These are phyloP conservation scores for Paecilomyces variotii DNA, from an alignment of 2,329 filamentous ascomycete species.

Conservation along the genomic window DNA sequence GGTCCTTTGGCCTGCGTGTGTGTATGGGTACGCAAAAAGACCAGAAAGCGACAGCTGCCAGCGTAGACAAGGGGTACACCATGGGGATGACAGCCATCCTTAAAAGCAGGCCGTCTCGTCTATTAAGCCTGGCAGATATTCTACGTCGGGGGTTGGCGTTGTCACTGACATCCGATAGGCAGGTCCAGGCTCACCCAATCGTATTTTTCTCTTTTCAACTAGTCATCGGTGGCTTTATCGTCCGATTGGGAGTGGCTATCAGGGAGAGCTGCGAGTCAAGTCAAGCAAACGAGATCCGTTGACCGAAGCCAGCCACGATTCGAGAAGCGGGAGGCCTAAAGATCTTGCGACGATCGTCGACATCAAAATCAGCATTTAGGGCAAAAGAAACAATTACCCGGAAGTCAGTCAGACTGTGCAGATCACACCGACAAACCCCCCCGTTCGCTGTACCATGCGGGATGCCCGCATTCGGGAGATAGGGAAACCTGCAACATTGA, in stretches of 20 bases:
- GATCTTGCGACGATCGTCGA: neutral
- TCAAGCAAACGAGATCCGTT: neutral
- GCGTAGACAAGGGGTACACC: neutral
- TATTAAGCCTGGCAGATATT: neutral
- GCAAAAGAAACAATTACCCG: neutral
- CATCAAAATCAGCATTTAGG: neutral
- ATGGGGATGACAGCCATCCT: neutral
- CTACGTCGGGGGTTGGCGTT: conserved; percentile 7
- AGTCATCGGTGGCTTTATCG: conserved; percentile 5
- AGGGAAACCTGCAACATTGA: neutral
- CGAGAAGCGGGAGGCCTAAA: neutral
- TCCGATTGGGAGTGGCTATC: neutral
- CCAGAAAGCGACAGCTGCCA: neutral
- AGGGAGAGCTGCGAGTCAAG: neutral
- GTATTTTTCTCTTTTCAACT: conserved; percentile 18
- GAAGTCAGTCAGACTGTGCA: neutral
- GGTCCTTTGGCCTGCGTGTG: neutral
- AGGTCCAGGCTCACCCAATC: conserved; percentile 7
- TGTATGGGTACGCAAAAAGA: neutral
- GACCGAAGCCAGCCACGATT: neutral
- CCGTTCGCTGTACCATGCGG: neutral
- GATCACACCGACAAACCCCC: neutral
- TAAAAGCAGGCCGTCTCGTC: neutral
- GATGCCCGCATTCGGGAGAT: neutral
- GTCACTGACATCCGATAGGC: neutral